Base-by-base conservation (phyloP, 257 asterid species). In the Rhazya stricta region DNA sequence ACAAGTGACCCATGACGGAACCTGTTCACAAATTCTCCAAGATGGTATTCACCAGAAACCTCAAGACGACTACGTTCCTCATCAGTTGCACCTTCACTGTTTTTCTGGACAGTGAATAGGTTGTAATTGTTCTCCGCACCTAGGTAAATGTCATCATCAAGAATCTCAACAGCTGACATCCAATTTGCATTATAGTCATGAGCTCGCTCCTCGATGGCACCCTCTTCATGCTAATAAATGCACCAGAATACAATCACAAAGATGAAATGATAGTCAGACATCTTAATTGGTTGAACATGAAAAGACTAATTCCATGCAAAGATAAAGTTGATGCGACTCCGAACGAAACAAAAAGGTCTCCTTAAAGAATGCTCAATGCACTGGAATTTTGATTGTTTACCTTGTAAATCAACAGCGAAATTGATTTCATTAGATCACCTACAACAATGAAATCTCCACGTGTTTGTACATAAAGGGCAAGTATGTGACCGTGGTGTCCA, bases 81-180 rank as follows among this genome's bases (percentile, higher is more conserved):
- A 36, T 92, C 97, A 0, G 98, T 95, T n/a, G 97, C 89, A 27
- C 97, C 98, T 83, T 92, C 98, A 39, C 98, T 92, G 48, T 95
- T 91, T 82, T 92, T 95, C 62, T 97, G 87, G 75, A 95, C 96
- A 0, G 98, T 92, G 79, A 95, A 89, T 61, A 95, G 90, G 81
- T 95, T 95, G 61, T 85, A 95, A 69, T 88, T 89, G 61, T 91
- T 95, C 81, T 95, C 98, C 6, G 99, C 92, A 9, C 99, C 99
- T 21, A 95, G 90, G 85, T 91, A 92, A 42, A 89, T 87, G 77
- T 95, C 98, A 70, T 91, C 98, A 58, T 95, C 97, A 6, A 92
- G 96, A 79, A 95, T 95, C 90, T 92, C 99, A 3, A 95, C 97
- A n/a, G 99, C 98, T 32, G 99, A 87, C 98, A 91, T 95, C 99